Percentiles rank a stretch among this genome's conserved stretches.
These are phyloP conservation scores for Excoecaria cochinchinensis DNA, from an alignment of 345 rosid genomes.

Conservation along the genomic window DNA sequence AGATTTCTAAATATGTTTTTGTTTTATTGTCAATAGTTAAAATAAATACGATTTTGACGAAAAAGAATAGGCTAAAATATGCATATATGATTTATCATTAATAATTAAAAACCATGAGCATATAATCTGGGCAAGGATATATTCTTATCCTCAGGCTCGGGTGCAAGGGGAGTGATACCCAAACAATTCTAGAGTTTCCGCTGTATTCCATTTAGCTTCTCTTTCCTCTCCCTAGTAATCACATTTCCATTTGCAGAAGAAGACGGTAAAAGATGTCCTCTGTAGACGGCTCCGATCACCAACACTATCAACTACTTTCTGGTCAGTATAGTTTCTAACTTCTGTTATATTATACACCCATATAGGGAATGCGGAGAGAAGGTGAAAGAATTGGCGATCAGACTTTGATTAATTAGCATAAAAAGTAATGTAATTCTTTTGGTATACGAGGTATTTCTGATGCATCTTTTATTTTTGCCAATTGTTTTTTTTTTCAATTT, in stretches of 20 bases:
- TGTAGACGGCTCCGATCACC: neutral
- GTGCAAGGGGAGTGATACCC: neutral
- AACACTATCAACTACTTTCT: neutral
- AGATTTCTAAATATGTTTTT: too few species aligned
- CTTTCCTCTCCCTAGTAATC: neutral
- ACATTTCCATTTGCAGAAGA: neutral
- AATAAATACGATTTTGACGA: too few species aligned
- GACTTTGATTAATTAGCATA: neutral
- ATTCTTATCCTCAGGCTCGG: neutral
- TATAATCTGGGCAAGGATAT: neutral
- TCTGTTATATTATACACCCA: too few species aligned
- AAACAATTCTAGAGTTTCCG: neutral
- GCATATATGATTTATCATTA: too few species aligned
- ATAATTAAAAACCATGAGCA: too few species aligned
- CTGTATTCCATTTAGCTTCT: neutral
- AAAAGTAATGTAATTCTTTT: neutral
- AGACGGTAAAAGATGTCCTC: slow-evolving; percentile 11
- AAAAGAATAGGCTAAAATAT: too few species aligned
- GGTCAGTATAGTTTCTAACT: neutral
- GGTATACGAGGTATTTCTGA: neutral
- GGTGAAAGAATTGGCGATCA: neutral
- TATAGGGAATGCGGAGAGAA: too few species aligned
- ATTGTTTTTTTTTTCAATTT: too few species aligned
- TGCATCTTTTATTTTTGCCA: too few species aligned
- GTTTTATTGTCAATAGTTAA: too few species aligned